phyloP scores from a whole-genome alignment of 2,329 filamentous ascomycete species.

The Talaromyces sp. region DNA sequence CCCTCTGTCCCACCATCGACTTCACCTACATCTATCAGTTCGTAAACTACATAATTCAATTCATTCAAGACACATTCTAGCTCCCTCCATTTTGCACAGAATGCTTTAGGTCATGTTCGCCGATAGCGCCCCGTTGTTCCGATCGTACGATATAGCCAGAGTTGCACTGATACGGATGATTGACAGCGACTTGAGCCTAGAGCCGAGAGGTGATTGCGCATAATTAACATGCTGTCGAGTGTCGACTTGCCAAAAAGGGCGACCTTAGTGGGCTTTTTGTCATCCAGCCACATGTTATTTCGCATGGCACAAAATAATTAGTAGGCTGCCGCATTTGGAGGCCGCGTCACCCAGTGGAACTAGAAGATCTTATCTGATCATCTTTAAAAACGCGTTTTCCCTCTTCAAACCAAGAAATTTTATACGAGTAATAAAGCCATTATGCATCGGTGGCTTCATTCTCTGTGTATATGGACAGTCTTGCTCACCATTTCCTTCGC shows the following conservation, averaged over 20 bases:
- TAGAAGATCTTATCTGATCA: background rate
- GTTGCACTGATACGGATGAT: background rate
- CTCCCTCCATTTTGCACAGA: background rate
- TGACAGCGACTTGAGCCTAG: background rate
- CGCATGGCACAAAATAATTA: background rate
- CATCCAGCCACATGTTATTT: too few relatives aligned
- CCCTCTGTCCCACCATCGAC: too few relatives aligned
- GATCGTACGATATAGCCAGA: background rate
- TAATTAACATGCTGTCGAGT: background rate
- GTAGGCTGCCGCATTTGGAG: background rate
- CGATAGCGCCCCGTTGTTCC: background rate
- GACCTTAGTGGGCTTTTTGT: too few relatives aligned
- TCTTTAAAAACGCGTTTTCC: background rate
- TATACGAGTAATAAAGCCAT: too few relatives aligned
- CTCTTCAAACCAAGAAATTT: too few relatives aligned
- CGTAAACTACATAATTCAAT: background rate
- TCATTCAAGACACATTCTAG: background rate
- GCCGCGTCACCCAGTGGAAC: background rate
- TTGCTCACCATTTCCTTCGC: too few relatives aligned
- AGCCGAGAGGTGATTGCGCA: background rate
- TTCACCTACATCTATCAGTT: background rate
- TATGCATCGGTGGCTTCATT: too few relatives aligned
- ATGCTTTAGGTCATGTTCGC: background rate
- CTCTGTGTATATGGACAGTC: too few relatives aligned
- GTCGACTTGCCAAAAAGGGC: background rate